Percentiles rank a stretch among this genome's conserved stretches.
These are phyloP conservation scores for Bocquillonia castaneifolia DNA, from an alignment of 441 rosid species.

Conservation along the genomic window DNA sequence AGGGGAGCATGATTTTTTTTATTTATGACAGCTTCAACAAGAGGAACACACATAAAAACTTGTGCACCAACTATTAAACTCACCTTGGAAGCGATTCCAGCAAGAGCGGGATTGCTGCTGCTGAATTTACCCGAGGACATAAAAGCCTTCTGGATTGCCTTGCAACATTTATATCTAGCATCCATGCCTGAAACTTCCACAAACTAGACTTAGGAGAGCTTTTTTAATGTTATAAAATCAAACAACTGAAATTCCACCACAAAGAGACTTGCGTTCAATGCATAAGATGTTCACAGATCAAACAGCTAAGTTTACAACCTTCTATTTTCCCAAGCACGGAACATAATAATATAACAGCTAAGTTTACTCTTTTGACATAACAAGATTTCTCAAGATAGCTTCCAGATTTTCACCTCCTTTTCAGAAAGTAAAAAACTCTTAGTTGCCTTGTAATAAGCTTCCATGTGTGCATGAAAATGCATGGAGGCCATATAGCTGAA, in stretches of 20 bases:
- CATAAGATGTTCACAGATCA: neutral
- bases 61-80: slow-evolving; percentile 9
- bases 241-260: too few species aligned
- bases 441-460: neutral
- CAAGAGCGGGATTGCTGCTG: slow-evolving; percentile 52
- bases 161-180: slow-evolving; percentile 68
- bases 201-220: neutral
- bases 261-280: too few species aligned
- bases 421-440: too few species aligned
- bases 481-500: neutral
- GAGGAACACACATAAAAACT: neutral
- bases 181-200: slow-evolving; percentile 61
- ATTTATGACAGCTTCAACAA: neutral
- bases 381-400: neutral
- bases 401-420: neutral
- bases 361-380: neutral
- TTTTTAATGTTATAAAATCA: neutral
- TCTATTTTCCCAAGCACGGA: neutral
- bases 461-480: neutral
- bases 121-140: slow-evolving; percentile 43
- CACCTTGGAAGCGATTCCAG: slow-evolving; percentile 60
- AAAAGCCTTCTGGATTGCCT: slow-evolving; percentile 57
- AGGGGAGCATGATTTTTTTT: too few species aligned
- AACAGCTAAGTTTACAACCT: neutral
- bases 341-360: neutral